These are phyloP conservation scores for Exophiala xenobiotica DNA, from an alignment of 2,329 filamentous ascomycete genomes.

Conservation along the genomic window DNA sequence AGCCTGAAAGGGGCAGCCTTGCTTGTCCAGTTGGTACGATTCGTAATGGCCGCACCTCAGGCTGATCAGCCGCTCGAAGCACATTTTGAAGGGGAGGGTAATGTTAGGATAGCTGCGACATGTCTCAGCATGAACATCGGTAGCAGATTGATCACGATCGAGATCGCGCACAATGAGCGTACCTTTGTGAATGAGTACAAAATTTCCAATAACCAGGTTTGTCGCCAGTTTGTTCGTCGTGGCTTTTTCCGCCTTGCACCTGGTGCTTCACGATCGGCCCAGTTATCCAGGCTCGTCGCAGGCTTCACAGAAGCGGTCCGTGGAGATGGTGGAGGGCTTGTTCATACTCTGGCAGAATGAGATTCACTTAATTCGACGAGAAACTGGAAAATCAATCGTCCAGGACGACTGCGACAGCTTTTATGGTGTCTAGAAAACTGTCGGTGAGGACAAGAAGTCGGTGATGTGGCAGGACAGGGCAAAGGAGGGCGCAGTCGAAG, in stretches of 20 bases:
- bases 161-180: not conserved
- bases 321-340: conserved; percentile 31
- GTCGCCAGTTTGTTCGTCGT: conserved; percentile 3
- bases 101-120: not conserved
- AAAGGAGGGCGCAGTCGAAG: conserved; percentile 18
- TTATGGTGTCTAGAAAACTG: not conserved
- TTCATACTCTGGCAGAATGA: conserved; percentile 31
- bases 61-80: conserved; percentile 29
- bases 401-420: conserved; percentile 17
- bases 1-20: conserved; percentile 25
- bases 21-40: conserved; percentile 30
- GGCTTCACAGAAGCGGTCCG: conserved; percentile 32
- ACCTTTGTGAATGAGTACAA: not conserved
- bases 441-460: conserved; percentile 13
- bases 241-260: conserved; percentile 6
- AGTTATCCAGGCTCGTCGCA: conserved; percentile 34
- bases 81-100: conserved; percentile 25
- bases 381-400: conserved; percentile 17
- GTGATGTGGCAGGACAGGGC: conserved; percentile 3
- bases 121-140: not conserved
- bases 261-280: conserved; percentile 19
- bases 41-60: conserved; percentile 31
- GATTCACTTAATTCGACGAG: conserved; percentile 1
- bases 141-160: not conserved
- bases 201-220: conserved; percentile 7